Evolutionary conservation across 2,329 filamentous ascomycete genomes (phyloP), one percentile per base, ranked within the genome.

Genomic region (Ophiocordyceps polyrhachis-furcata): DNA sequence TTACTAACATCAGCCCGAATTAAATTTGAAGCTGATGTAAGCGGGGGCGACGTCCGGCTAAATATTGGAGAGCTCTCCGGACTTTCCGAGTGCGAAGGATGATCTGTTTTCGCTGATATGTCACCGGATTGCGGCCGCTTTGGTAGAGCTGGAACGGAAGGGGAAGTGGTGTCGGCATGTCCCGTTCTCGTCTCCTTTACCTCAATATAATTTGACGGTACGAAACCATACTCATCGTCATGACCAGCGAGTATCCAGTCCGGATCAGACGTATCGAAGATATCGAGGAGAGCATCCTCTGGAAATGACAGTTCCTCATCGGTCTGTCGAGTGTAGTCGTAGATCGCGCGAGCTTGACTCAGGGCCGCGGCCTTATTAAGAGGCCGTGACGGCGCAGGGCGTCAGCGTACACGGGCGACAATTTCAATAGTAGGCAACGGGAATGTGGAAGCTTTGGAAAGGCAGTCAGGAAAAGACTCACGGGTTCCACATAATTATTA

Each of bases 231-330:
- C 51, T 95, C 86, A 44, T 76, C 76, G 52, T 87, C 79, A 41
- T 81, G 68, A 17, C 89, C 88, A 28, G 93, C 89, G 43, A 98
- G 68, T 49, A 91, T 94, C 91, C 91, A 98, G 63, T 98, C 91
- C 14, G 86, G 85, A 61, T 98, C 91, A 5, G 86, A 82, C 11
- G 73, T 80, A 62, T 98, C 91, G 64, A 84, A 96, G 42, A 98
- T 83, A 48, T 83, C 70, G 43, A 98, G 72, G 41, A 76, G 65
- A 38, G 82, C 79, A 58, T 94, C 88, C 66, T 98, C 91, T 43
- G 84, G 75, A 59, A 98, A 96, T 21, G 89, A 96, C 11, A 98
- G 71, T 64, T 98, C 91, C 63, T 98, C 91, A 58, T 98, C 91
- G 21, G 91, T 98, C 66, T 98, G 91, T 54, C 89, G 78, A 43